Percentiles rank a stretch among this genome's conserved stretches.
Evolutionary conservation across 805 yeast species (phyloP).

Genomic region (Clavispora asparagi): DNA sequence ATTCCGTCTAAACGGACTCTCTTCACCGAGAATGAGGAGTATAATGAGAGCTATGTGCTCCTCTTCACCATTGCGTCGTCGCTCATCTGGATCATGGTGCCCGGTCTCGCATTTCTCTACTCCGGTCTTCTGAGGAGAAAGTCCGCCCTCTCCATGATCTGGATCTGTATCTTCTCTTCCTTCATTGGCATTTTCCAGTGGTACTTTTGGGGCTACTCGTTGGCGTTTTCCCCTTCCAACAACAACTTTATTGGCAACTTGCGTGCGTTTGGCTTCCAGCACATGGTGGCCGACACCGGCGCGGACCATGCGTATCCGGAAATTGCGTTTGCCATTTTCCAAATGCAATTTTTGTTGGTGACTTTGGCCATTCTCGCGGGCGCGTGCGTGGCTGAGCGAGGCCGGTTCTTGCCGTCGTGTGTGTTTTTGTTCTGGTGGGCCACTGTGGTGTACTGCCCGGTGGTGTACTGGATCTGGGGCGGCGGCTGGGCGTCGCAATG

Average conservation of each 20-base stretch:
- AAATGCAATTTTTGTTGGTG: conserved; percentile 88
- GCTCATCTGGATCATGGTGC: conserved; percentile 85
- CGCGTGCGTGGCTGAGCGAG: conserved; percentile 83
- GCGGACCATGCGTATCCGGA: conserved; percentile 61
- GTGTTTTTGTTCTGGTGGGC: conserved; percentile 83
- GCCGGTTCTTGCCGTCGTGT: conserved; percentile 79
- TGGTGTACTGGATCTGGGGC: conserved; percentile 96
- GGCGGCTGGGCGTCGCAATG: conserved; percentile 81
- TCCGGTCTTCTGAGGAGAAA: conserved; percentile 89
- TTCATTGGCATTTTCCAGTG: conserved; percentile 79
- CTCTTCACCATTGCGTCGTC: conserved; percentile 58
- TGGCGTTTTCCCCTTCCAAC: conserved; percentile 78
- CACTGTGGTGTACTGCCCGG: conserved; percentile 87
- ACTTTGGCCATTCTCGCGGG: conserved; percentile 90
- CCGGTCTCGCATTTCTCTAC: conserved; percentile 89
- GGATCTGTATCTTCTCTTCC: conserved; percentile 71
- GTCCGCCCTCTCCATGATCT: conserved; percentile 81
- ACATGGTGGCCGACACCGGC: conserved; percentile 48
- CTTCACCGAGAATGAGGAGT: conserved; percentile 30
- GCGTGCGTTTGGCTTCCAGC: conserved; percentile 74
- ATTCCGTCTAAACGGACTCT: conserved; percentile 26
- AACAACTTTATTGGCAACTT: conserved; percentile 87
- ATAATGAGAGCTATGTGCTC: conserved; percentile 14
- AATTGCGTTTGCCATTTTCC: conserved; percentile 78
- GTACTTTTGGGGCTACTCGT: conserved; percentile 97